Conservation (phyloP, 805 yeast genomes). For the Cyberlindnera xylosilytica region DNA sequence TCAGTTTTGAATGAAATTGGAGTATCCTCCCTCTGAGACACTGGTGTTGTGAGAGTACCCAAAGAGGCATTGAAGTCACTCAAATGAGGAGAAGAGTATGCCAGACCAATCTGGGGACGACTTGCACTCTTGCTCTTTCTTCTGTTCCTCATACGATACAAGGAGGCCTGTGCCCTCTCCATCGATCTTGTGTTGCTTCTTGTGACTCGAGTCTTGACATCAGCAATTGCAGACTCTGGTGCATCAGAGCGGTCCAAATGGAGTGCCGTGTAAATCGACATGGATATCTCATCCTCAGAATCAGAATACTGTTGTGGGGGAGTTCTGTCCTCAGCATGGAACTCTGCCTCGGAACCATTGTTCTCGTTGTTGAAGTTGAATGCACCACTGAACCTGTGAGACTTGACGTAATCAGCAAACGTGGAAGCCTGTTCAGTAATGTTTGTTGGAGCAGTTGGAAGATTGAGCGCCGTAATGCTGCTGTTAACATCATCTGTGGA, state of each 20-base stretch:
- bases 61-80: slow-evolving; percentile 9
- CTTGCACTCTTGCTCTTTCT: slow-evolving; percentile 47
- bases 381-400: slow-evolving; percentile 18
- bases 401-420: slow-evolving; percentile 26
- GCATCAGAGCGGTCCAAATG: slow-evolving; percentile 33
- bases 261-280: slow-evolving; percentile 63
- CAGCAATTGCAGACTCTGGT: slow-evolving; percentile 26
- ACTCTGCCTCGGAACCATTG: slow-evolving; percentile 6
- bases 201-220: slow-evolving; percentile 32
- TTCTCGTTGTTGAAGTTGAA: slow-evolving; percentile 25
- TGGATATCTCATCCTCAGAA: slow-evolving; percentile 62
- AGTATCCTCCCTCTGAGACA: neutral
- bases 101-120: slow-evolving; percentile 27
- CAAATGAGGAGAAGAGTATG: slow-evolving; percentile 19
- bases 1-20: slow-evolving; percentile 21
- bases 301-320: slow-evolving; percentile 15
- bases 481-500: slow-evolving; percentile 7
- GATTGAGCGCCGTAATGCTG: slow-evolving; percentile 3
- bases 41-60: neutral
- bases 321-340: slow-evolving; percentile 4
- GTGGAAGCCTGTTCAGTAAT: slow-evolving; percentile 18
- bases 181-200: slow-evolving; percentile 44
- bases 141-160: slow-evolving; percentile 57
- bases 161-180: slow-evolving; percentile 65
- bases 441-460: neutral